These are phyloP conservation scores for Otatea glauca DNA, from an alignment of 176 grass and related monocot species.

Conservation along the genomic window DNA sequence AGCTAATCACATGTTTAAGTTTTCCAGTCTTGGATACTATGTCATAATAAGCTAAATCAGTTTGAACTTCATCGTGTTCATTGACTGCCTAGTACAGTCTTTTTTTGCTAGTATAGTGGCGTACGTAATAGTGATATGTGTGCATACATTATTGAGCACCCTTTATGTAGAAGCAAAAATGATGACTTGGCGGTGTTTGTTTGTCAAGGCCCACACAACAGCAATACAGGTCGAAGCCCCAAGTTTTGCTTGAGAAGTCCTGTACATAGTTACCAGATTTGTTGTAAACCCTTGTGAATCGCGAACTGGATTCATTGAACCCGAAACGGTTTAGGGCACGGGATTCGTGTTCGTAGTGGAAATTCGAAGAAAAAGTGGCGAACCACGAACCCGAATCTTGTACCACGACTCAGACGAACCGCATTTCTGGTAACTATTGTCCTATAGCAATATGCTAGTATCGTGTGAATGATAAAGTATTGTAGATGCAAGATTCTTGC, in stretches of 20 bases:
- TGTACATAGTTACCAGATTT: neutral
- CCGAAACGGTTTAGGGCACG: too few relatives aligned
- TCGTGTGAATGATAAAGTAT: neutral
- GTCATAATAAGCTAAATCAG: neutral
- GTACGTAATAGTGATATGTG: neutral
- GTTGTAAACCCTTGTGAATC: too few relatives aligned
- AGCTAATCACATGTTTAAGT: neutral
- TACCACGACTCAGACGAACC: too few relatives aligned
- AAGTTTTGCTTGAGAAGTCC: neutral
- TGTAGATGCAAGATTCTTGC: neutral
- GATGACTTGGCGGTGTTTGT: slow-evolving; percentile 1
- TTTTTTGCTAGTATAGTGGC: neutral
- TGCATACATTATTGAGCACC: neutral
- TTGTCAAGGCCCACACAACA: neutral
- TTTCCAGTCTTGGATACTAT: neutral
- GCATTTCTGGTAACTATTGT: too few relatives aligned
- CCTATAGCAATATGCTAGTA: slow-evolving; percentile 3
- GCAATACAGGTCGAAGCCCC: neutral
- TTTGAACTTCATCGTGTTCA: slow-evolving; percentile 3
- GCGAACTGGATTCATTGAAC: too few relatives aligned
- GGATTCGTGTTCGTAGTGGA: too few relatives aligned
- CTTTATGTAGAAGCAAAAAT: neutral
- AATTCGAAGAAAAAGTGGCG: too few relatives aligned
- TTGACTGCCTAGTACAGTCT: neutral
- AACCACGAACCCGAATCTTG: too few relatives aligned